Evolutionary conservation across 306 rosid species (phyloP).

Genomic region (Phaseolus lunatus): DNA sequence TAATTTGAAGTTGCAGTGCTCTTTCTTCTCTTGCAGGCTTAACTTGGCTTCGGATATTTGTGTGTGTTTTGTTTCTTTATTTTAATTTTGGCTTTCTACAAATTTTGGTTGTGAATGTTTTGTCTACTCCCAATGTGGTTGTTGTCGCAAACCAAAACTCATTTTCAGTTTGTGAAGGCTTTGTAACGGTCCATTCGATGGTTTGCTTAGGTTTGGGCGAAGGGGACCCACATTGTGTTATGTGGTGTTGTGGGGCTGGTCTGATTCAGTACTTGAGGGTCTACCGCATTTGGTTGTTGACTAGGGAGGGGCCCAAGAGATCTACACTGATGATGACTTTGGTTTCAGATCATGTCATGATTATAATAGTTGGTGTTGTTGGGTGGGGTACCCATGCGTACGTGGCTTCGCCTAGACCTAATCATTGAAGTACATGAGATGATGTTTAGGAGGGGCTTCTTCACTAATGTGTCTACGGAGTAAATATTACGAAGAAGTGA

Average conservation of each 20-base stretch:
- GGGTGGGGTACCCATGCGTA: neutral
- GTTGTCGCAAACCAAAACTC: slow-evolving; percentile 4
- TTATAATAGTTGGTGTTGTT: neutral
- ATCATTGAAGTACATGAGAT: slow-evolving; percentile 34
- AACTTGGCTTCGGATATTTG: slow-evolving; percentile 53
- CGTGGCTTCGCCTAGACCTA: slow-evolving; percentile 8
- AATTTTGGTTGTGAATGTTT: neutral
- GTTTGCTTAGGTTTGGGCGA: slow-evolving; percentile 37
- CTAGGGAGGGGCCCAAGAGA: slow-evolving; percentile 33
- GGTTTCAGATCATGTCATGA: slow-evolving; percentile 25
- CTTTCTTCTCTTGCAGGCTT: slow-evolving; percentile 55
- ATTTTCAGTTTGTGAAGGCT: slow-evolving; percentile 20
- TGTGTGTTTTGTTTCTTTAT: neutral
- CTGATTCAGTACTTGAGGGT: slow-evolving; percentile 37
- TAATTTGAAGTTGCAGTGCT: slow-evolving; percentile 78
- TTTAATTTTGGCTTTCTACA: neutral
- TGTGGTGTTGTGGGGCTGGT: neutral
- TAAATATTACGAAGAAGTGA: no score
- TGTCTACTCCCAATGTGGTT: slow-evolving; percentile 36
- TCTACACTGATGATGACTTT: slow-evolving; percentile 34
- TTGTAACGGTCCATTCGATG: slow-evolving; percentile 55
- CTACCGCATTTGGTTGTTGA: slow-evolving; percentile 25
- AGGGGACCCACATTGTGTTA: slow-evolving; percentile 43
- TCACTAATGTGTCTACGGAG: no score
- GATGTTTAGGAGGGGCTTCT: no score